Evolutionary conservation across 352 stramenopile species (phyloP), one percentile per base, ranked within the genome.

Genomic region (Elongisporangium anandrum): DNA sequence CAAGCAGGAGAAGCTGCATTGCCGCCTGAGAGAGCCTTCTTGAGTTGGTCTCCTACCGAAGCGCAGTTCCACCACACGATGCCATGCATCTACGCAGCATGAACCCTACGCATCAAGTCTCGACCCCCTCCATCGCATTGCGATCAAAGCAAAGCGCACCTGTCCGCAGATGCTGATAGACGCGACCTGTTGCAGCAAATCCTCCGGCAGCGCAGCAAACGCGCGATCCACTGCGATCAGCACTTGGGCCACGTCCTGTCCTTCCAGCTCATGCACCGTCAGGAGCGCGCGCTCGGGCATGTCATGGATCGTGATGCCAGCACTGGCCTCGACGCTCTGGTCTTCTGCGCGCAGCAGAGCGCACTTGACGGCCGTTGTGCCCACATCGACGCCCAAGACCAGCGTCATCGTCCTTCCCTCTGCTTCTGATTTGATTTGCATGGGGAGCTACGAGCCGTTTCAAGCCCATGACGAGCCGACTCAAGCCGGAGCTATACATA

Each of bases 61-160:
- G 65, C 73, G 22, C 76, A 77, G 26, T 69, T 75, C 85, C 85
- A 94, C 85, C 85, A 94, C 48, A 92, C 65, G 51, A 94, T 92
- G 6, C 85, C 85, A 52, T 94, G 85, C 85, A 94, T 94, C 83
- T 94, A 63, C 26, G 15, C 29, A 48, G 10, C 17, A 8, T 19
- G 39, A 10, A 20, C 52, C 3, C 8, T 5, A 57, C 12, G 22
- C 29, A 41, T 41, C 29, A 41, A 13, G 5, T 15, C 5, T 2
- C 13, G 29, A 13, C 9, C 13, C 29, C 29, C 29, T 58, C 19
- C 54, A 19, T 49, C 38, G 20, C 5, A 50, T 29, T 15, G 24
- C 2, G 29, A 9, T 17, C 19, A 10, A 7, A 56, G 17, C 2
- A 41, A 26, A 52, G 61, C 63, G 21, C 45, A 87, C 81, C 68